Evolutionary conservation across 371 early-diverging fungal genomes (phyloP).

Genomic region (Fennellomyces sp.): DNA sequence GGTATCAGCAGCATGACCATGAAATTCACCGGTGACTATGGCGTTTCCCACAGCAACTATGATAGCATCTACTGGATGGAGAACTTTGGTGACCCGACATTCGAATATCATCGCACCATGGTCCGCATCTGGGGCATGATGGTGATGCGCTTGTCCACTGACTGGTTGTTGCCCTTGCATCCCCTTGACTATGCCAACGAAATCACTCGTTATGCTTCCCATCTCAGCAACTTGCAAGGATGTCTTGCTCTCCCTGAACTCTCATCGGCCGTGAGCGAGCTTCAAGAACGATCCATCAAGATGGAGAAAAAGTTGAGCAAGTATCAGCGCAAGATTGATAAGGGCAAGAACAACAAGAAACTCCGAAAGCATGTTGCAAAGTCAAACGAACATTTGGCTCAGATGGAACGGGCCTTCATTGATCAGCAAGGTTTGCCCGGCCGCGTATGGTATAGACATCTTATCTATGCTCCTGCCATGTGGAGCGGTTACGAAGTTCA

Average conservation of each 20-base stretch:
- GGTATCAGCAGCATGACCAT: slow-evolving; percentile 53
- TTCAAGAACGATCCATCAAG: background rate
- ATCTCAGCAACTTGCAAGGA: slow-evolving; percentile 6
- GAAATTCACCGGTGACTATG: slow-evolving; percentile 40
- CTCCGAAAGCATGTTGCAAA: slow-evolving; percentile 14
- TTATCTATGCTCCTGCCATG: slow-evolving; percentile 31
- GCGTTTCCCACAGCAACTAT: slow-evolving; percentile 61
- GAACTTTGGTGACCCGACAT: slow-evolving; percentile 54
- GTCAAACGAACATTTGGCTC: slow-evolving; percentile 40
- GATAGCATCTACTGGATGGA: slow-evolving; percentile 55
- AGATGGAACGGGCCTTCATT: slow-evolving; percentile 53
- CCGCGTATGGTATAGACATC: slow-evolving; percentile 57
- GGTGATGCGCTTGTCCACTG: slow-evolving; percentile 35
- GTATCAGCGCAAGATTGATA: slow-evolving; percentile 8
- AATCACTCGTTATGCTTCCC: slow-evolving; percentile 10
- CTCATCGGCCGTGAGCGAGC: slow-evolving; percentile 2
- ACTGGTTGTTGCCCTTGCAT: slow-evolving; percentile 31
- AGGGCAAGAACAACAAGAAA: slow-evolving; percentile 9
- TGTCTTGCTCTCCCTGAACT: slow-evolving; percentile 11
- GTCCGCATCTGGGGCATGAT: slow-evolving; percentile 44
- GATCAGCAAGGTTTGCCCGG: slow-evolving; percentile 51
- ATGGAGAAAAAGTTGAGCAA: slow-evolving; percentile 15
- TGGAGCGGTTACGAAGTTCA: slow-evolving; percentile 45
- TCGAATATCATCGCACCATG: slow-evolving; percentile 47
- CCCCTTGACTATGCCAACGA: slow-evolving; percentile 35